A percentile compares a stretch with the other conserved stretches of the same genome.
These are phyloP conservation scores for Talaromyces proteolyticus DNA, from an alignment of 495 filamentous ascomycete genomes.

Conservation along the genomic window DNA sequence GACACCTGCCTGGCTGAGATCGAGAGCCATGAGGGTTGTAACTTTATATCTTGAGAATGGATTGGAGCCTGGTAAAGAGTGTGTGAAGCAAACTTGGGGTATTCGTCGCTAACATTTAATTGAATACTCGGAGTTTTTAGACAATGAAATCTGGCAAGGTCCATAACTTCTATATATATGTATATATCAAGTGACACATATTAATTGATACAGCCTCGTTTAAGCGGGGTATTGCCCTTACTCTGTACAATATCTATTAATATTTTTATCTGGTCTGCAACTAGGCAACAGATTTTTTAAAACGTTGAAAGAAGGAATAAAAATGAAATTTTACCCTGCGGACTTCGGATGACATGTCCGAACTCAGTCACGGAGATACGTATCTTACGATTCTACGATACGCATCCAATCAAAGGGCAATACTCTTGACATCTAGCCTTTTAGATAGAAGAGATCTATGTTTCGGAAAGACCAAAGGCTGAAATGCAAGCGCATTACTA, in stretches of 20 bases:
- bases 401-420: background rate
- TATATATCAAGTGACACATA: too few species aligned
- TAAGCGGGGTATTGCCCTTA: background rate
- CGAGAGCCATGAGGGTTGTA: background rate
- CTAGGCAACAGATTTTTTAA: background rate
- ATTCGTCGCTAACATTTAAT: background rate
- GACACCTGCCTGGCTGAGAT: slow-evolving; percentile 2
- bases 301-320: background rate
- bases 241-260: background rate
- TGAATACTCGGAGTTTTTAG: background rate
- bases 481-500: too few species aligned
- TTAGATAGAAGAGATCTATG: background rate
- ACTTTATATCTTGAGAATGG: background rate
- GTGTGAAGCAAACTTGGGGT: background rate
- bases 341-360: background rate
- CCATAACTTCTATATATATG: slow-evolving; percentile 2
- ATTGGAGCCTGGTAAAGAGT: background rate
- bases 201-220: background rate
- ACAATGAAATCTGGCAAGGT: background rate
- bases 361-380: background rate
- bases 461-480: background rate
- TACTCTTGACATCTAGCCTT: background rate
- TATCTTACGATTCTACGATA: background rate
- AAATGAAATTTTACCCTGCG: background rate
- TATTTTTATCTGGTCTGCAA: background rate